These are phyloP conservation scores for Cytospora mali DNA, from an alignment of 2,329 filamentous ascomycete genomes.

Conservation along the genomic window DNA sequence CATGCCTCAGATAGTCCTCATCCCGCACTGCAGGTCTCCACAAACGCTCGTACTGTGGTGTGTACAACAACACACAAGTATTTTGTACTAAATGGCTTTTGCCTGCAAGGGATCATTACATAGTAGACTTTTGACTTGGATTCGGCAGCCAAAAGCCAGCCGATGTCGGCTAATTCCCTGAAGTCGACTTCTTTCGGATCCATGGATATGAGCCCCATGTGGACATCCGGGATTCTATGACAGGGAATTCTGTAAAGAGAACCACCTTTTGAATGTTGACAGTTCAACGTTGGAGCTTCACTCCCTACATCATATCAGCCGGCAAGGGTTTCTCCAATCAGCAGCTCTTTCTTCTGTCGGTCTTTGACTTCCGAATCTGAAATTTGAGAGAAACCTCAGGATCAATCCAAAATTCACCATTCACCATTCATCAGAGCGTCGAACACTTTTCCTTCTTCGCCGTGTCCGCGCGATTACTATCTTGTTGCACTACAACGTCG, in stretches of 20 bases:
- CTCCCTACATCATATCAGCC: neutral
- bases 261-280: neutral
- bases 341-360: neutral
- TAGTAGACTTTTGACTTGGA: neutral
- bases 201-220: neutral
- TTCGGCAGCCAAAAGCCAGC: neutral
- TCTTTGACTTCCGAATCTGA: neutral
- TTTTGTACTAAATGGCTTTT: neutral
- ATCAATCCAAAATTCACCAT: neutral
- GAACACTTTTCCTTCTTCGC: neutral
- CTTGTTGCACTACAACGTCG: neutral
- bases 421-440: neutral
- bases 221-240: neutral
- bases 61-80: neutral
- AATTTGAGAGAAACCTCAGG: neutral
- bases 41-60: neutral
- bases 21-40: neutral
- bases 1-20: neutral
- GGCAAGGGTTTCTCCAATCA: neutral
- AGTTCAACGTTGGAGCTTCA: neutral
- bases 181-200: neutral
- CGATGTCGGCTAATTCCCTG: neutral
- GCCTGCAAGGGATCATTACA: neutral
- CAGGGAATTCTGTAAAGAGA: neutral
- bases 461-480: neutral